phyloP scores from a whole-genome alignment of 2,329 filamentous ascomycete genomes.

The Immersiporthe knoxdaviesiana region DNA sequence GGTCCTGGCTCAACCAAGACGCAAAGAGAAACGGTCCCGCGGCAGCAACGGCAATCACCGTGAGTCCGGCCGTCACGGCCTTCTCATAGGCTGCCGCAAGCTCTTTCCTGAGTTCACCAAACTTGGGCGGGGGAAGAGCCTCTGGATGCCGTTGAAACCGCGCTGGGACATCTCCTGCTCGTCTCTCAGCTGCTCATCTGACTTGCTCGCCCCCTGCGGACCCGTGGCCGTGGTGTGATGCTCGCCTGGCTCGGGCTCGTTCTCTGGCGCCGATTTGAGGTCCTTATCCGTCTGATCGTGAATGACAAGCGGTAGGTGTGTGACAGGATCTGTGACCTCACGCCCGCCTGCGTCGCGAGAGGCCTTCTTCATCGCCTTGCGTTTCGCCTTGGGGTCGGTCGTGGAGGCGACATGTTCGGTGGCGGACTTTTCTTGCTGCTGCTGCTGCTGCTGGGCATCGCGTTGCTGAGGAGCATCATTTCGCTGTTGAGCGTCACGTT shows the following conservation, averaged over 20 bases:
- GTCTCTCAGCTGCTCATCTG: constrained; percentile 41
- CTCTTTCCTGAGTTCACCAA: constrained; percentile 44
- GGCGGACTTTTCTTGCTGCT: constrained; percentile 37
- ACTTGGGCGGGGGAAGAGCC: constrained; percentile 54
- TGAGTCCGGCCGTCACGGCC: constrained; percentile 44
- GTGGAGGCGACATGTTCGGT: constrained; percentile 44
- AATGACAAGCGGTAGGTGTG: constrained; percentile 69
- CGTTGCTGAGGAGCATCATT: no score
- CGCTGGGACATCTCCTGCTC: constrained; percentile 43
- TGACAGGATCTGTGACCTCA: constrained; percentile 73
- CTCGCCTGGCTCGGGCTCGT: constrained; percentile 41
- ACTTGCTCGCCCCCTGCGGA: constrained; percentile 43
- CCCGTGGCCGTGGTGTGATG: constrained; percentile 45
- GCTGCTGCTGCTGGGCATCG: constrained; percentile 32
- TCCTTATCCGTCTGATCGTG: constrained; percentile 70
- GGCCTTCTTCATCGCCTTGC: constrained; percentile 52
- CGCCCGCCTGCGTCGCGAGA: constrained; percentile 52
- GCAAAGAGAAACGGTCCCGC: constrained; percentile 30
- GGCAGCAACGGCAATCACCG: constrained; percentile 38
- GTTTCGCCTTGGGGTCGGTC: constrained; percentile 50
- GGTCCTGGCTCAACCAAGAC: constrained; percentile 22
- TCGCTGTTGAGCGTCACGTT: constrained; percentile 25
- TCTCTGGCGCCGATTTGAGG: constrained; percentile 47
- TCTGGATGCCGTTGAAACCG: constrained; percentile 46
- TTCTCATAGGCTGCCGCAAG: constrained; percentile 39